Conservation (phyloP, 2,329 filamentous ascomycete species). For the Sarocladiaceae sp. region DNA sequence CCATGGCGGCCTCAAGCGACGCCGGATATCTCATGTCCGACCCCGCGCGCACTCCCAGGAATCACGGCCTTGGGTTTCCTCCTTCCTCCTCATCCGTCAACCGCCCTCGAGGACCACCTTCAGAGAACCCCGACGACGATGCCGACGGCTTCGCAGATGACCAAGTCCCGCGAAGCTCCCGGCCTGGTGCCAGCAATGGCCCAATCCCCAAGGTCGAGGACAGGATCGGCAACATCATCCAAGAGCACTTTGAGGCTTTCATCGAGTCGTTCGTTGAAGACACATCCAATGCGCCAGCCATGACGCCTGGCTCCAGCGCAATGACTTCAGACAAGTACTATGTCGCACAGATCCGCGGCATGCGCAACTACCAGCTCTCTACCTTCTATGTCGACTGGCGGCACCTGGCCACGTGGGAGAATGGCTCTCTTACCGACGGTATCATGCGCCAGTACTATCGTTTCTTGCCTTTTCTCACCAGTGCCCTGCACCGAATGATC, state of each 20-base stretch:
- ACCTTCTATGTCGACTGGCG: constrained; percentile 84
- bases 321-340: constrained; percentile 77
- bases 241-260: constrained; percentile 72
- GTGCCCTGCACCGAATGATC: constrained; percentile 86
- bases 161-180: constrained; percentile 48
- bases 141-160: constrained; percentile 57
- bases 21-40: constrained; percentile 53
- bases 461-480: constrained; percentile 84
- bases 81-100: constrained; percentile 49
- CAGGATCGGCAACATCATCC: constrained; percentile 65
- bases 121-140: constrained; percentile 54
- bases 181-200: constrained; percentile 37
- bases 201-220: constrained; percentile 67
- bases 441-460: constrained; percentile 91
- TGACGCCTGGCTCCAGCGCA: constrained; percentile 60
- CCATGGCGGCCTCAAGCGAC: constrained; percentile 50
- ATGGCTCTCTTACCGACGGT: constrained; percentile 76
- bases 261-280: constrained; percentile 55
- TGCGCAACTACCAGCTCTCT: constrained; percentile 68
- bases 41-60: constrained; percentile 33
- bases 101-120: constrained; percentile 53
- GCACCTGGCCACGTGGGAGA: constrained; percentile 71
- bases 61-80: constrained; percentile 34
- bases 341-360: constrained; percentile 73
- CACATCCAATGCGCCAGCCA: constrained; percentile 24